These are phyloP conservation scores for Orbilia oligospora DNA, from an alignment of 2,329 filamentous ascomycete genomes.

Conservation along the genomic window DNA sequence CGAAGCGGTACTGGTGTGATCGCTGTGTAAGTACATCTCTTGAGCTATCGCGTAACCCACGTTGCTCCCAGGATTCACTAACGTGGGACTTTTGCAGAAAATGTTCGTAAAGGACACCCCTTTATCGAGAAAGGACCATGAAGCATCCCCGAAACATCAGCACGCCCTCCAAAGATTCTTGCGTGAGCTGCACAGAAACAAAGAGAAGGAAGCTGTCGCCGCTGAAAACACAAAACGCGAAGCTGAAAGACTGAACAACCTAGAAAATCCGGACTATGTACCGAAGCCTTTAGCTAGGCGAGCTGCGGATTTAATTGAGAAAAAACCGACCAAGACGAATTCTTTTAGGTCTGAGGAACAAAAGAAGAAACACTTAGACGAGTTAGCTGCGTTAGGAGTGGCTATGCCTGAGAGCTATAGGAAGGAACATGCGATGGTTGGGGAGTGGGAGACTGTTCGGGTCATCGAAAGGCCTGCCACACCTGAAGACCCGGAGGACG, in stretches of 20 bases:
- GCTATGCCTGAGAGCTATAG: constrained; percentile 83
- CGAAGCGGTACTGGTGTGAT: constrained; percentile 98
- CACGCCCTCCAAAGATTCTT: constrained; percentile 88
- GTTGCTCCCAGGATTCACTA: constrained; percentile 9
- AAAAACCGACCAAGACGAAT: constrained; percentile 40
- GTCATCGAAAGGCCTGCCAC: constrained; percentile 70
- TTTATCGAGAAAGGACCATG: constrained; percentile 89
- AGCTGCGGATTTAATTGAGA: constrained; percentile 71
- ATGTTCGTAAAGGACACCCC: constrained; percentile 92
- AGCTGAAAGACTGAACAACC: constrained; percentile 85
- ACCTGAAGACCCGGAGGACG: constrained; percentile 68
- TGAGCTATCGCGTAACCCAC: neutral
- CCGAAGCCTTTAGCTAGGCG: constrained; percentile 65
- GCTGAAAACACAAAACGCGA: constrained; percentile 86
- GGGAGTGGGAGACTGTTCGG: constrained; percentile 85
- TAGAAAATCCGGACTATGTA: constrained; percentile 63
- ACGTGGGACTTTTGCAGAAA: constrained; percentile 66
- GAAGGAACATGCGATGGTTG: constrained; percentile 85
- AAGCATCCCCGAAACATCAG: constrained; percentile 87
- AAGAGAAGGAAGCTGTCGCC: constrained; percentile 84
- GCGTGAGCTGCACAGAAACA: constrained; percentile 85
- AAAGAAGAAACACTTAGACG: constrained; percentile 84
- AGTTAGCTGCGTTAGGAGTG: constrained; percentile 89
- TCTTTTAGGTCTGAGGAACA: constrained; percentile 68
- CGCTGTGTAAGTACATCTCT: constrained; percentile 75